Base-by-base conservation (phyloP, 306 rosid genomes). In the Bauhinia variegata region DNA sequence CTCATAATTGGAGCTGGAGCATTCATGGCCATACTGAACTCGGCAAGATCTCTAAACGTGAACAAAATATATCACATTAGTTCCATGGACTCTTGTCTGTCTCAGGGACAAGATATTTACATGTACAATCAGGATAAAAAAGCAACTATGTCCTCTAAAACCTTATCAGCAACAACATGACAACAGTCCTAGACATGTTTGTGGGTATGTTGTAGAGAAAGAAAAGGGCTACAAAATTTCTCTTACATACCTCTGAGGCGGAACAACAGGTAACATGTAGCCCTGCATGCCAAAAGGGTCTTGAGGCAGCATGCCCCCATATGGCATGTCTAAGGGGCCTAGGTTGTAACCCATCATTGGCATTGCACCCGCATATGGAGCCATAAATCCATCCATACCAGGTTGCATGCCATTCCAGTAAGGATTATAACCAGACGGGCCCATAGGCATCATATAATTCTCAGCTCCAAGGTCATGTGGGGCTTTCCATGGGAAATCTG, bases 321-420 rank as follows among this genome's bases (percentile, higher is more conserved):
- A 91, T 47, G 96, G 90, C 96, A 95, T 83, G 82, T 91, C 99
- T 55, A 90, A 50, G 42, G 92, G 99, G 14, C 96, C 96, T 4
- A 79, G 46, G 39, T 89, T 89, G 58, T 86, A 95, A 63, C 89
- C 87, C 87, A 89, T 80, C 69, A 75, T 85, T 11, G 89, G 97
- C 95, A 91, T 85, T 39, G 96, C 85, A 46, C 79, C 91, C 68
- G 79, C 78, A 82, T 83, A 95, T 2, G 95, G 95, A 33, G 88
- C 74, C 96, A 91, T 83, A 71, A 75, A 91, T 70, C 90, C 95
- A 34, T 91, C 99, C 88, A 95, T 86, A 54, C 89, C 82, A 39
- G 99, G 90, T 60, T 89, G 99, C 86, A 90, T 79, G 63, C 97
- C 98, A 37, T 71, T 83, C 99, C 99, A 95, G 70, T 86, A 91